phyloP scores from a whole-genome alignment of 305 asterid genomes.

The Fraxinus ornus region DNA sequence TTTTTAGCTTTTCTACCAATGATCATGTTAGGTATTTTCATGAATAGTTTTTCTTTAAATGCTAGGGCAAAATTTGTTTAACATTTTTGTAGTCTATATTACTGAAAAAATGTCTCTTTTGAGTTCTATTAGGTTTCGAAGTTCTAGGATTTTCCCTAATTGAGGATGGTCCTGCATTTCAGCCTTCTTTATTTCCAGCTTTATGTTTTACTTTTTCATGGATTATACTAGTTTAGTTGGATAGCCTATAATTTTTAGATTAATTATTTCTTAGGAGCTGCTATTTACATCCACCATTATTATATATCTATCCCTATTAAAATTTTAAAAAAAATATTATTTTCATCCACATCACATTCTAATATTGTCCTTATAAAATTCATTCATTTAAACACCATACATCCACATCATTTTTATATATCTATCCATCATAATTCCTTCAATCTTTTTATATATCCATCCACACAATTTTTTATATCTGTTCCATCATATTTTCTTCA shows the following conservation, averaged over 20 bases:
- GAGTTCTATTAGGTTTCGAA: background rate
- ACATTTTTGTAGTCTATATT: background rate
- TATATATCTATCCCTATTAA: background rate
- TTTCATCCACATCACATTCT: background rate
- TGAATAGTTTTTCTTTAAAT: background rate
- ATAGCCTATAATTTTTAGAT: background rate
- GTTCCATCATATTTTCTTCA: background rate
- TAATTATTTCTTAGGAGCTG: background rate
- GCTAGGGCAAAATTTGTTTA: background rate
- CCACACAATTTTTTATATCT: background rate
- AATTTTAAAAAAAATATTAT: no score
- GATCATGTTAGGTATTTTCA: background rate
- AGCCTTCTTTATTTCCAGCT: background rate
- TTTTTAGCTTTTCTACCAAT: background rate
- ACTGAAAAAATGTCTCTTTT: background rate
- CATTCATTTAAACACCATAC: background rate
- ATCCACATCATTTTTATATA: background rate
- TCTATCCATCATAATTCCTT: background rate
- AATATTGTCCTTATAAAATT: no score
- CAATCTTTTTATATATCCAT: background rate
- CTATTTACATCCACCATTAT: background rate
- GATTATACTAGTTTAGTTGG: background rate
- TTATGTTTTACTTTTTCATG: background rate
- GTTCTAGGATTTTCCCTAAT: background rate
- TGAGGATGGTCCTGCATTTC: background rate